Conservation (phyloP, 2,329 filamentous ascomycete species). For the Capronia coronata region DNA sequence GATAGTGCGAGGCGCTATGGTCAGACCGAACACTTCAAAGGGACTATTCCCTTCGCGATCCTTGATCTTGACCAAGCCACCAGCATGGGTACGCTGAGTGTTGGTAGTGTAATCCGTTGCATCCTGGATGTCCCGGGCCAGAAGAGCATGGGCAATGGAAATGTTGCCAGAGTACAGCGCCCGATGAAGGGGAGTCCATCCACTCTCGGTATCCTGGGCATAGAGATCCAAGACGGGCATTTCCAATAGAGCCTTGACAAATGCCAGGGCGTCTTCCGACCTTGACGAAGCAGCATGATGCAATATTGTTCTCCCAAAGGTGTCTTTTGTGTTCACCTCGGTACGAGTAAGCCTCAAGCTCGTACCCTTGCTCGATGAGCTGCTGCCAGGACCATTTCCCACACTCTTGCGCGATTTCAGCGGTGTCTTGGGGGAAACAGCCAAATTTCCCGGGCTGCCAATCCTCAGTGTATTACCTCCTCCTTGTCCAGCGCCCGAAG, state of each 20-base stretch:
- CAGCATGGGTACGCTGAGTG: constrained; percentile 52
- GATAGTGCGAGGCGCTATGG: constrained; percentile 70
- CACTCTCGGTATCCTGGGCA: constrained; percentile 79
- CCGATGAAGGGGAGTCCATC: constrained; percentile 91
- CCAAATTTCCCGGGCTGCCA: constrained; percentile 38
- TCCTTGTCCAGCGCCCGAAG: constrained; percentile 30
- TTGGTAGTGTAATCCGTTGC: constrained; percentile 55
- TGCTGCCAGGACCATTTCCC: constrained; percentile 12
- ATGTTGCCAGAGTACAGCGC: constrained; percentile 87
- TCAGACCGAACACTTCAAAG: constrained; percentile 85
- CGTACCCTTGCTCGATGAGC: constrained; percentile 9
- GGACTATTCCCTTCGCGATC: constrained; percentile 92
- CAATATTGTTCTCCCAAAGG: constrained; percentile 72
- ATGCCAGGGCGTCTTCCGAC: constrained; percentile 61
- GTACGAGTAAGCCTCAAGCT: constrained; percentile 45
- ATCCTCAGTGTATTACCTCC: constrained; percentile 40
- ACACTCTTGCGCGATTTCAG: constrained; percentile 28
- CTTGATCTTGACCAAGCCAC: constrained; percentile 85
- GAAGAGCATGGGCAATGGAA: constrained; percentile 71
- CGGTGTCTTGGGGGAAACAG: constrained; percentile 40
- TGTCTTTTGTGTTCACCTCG: constrained; percentile 80
- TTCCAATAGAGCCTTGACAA: constrained; percentile 72
- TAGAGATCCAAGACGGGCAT: constrained; percentile 82
- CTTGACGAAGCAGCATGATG: constrained; percentile 76
- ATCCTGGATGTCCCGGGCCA: constrained; percentile 69